Conservation (phyloP, 768 basidiomycete species). For the Pleurotus pulmonarius region DNA sequence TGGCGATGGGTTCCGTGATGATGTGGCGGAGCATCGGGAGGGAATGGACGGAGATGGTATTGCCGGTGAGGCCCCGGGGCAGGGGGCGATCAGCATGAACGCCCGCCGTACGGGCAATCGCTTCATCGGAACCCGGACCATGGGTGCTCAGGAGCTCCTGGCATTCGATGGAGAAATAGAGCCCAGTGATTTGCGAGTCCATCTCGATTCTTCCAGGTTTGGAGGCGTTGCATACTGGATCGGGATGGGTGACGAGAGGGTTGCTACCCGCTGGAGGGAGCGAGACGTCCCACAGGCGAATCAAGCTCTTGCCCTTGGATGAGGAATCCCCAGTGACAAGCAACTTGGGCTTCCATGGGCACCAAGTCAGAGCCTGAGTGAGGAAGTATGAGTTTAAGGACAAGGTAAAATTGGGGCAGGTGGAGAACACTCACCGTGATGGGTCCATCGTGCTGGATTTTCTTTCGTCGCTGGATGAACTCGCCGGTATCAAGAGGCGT, state of each 20-base stretch:
- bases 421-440: conserved; percentile 41
- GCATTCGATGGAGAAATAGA: conserved; percentile 75
- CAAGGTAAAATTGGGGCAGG: conserved; percentile 46
- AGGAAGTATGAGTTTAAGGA: background rate
- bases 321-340: conserved; percentile 68
- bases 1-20: conserved; percentile 30
- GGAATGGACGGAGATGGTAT: conserved; percentile 45
- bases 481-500: conserved; percentile 54
- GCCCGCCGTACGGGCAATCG: conserved; percentile 3
- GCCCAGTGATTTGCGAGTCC: conserved; percentile 59
- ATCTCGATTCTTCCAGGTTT: conserved; percentile 42
- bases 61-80: conserved; percentile 16
- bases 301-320: conserved; percentile 35
- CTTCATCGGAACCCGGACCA: conserved; percentile 28
- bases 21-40: conserved; percentile 63
- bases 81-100: conserved; percentile 10
- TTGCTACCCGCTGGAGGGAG: conserved; percentile 31
- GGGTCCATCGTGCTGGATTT: conserved; percentile 66
- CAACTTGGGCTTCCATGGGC: conserved; percentile 80
- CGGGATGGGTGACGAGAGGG: conserved; percentile 12
- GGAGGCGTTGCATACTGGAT: conserved; percentile 31
- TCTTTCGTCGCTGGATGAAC: conserved; percentile 53
- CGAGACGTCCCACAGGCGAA: conserved; percentile 54
- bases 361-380: conserved; percentile 79
- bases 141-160: conserved; percentile 87